These are phyloP conservation scores for Colletotrichum limetticola DNA, from an alignment of 2,329 filamentous ascomycete species.

Conservation along the genomic window DNA sequence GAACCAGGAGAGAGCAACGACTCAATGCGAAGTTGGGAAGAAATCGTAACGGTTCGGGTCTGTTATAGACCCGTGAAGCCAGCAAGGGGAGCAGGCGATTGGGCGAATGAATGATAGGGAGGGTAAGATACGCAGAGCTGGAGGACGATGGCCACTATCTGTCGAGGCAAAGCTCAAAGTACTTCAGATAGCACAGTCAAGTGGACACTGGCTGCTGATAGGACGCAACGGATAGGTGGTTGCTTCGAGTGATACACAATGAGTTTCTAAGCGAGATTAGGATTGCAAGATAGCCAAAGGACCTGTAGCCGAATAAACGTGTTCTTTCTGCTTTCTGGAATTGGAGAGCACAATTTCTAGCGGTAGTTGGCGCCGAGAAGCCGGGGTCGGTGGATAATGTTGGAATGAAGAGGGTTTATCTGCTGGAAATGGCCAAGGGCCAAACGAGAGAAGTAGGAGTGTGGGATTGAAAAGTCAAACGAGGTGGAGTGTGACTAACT, in stretches of 20 bases:
- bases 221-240: slow-evolving; percentile 1
- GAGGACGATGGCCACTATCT: not conserved
- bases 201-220: slow-evolving; percentile 7
- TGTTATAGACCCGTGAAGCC: slow-evolving; percentile 46
- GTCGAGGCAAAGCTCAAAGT: slow-evolving; percentile 32
- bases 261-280: not conserved
- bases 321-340: not conserved
- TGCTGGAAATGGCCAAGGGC: too few species aligned
- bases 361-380: too few species aligned
- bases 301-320: not conserved
- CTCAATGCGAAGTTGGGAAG: slow-evolving; percentile 61
- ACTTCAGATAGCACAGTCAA: slow-evolving; percentile 4
- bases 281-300: not conserved
- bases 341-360: not conserved
- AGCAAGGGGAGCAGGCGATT: slow-evolving; percentile 1
- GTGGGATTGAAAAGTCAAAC: too few species aligned
- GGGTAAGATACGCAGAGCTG: slow-evolving; percentile 21
- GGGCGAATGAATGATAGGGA: slow-evolving; percentile 17
- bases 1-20: slow-evolving; percentile 60
- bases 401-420: too few species aligned
- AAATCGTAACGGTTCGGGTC: slow-evolving; percentile 60
- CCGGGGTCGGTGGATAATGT: too few species aligned
- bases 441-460: too few species aligned
- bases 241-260: not conserved
- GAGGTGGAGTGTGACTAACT: too few species aligned